Base-by-base conservation (phyloP, 2,329 filamentous ascomycete species). In the Peltaster fructicola region DNA sequence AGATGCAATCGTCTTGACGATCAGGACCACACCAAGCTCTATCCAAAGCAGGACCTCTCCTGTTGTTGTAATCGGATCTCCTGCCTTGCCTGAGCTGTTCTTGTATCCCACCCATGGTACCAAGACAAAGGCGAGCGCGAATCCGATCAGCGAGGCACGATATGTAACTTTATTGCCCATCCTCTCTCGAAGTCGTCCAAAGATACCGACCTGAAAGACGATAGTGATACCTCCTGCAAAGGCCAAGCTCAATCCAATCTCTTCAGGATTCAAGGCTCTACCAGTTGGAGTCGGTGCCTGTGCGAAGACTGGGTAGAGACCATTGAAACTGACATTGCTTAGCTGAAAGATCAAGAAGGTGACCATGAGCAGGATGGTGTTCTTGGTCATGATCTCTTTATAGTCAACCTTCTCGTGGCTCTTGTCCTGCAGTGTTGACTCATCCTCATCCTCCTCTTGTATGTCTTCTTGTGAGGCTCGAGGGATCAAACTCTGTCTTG, bases 331-430 rank as follows among this genome's bases (percentile, higher is more conserved):
- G 36, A 93, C 81, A 49, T 95, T 95, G 32, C 78, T 73, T 4
- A 98, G 63, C 43, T 93, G 84, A 45, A 95, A 98, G 24, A 95
- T 74, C 20, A 93, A 67, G 44, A 92, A 95, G 0, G 84, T 90
- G 25, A 68, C 48, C 5, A 98, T 65, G 0, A 98, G 64, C 3
- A 90, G 57, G 8, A 93, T 48, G 0, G 82, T 92, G 30, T 88
- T 82, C 29, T 72, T 65, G 41, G 79, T 91, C 24, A 85, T 61
- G 2, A 92, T 53, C 24, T 69, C 59, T 17, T 65, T 65, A 13
- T 54, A 57, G 2, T 58, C 57, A 7, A 73, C 51, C n/a, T 56
- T 56, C 27, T 52, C 53, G 12, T 22, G 38, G 49, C n/a, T 59
- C 50, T 6, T 54, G 50, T 21, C 15, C 8, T 14, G n/a, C 29